Evolutionary conservation across 768 basidiomycete genomes (phyloP), one percentile per base, ranked within the genome.

Genomic region (Naganishia kalamii): DNA sequence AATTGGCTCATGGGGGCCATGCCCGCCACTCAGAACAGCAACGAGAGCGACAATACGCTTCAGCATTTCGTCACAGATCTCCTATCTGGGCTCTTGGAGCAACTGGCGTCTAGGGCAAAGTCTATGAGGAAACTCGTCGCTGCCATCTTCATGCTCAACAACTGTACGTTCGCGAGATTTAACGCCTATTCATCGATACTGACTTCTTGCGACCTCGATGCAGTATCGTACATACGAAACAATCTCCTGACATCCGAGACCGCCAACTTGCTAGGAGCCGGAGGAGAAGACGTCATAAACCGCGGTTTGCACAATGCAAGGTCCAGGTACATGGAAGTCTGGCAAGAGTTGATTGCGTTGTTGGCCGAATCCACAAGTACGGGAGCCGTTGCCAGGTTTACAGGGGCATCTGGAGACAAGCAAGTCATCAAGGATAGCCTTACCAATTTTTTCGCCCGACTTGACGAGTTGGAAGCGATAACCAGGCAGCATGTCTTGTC

Each of bases 1-100:
- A 77, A 74, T 63, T 77, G 76, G 76, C 69, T 77, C 62, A 77
- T 77, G 76, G 76, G 76, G 15, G 69, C 68, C 23, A 71, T 71
- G 21, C 71, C 74, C 13, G 33, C 33, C 3, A 40, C 54, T 4
- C 57, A 54, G 12, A 32, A 32, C 13, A 48, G 66, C 1, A 61
- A 33, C 10, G 74, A 72, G n/a, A 74, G 75, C 32, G 76, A 75
- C 8, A 74, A 72, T 1, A 65, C 72, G 15, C 66, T 77, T 11
- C 71, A 74, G 47, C 68, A 76, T 7, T 77, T 68, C 65, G 72
- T 75, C 32, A 70, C 76, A 10, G 76, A 77, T 50, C 65, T 75
- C 12, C 60, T 77, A 13, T 74, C 73, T 19, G 75, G 72, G 1
- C 62, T 77, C 21, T 43, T 74, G 0, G 67, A 64, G 8, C 62